Evolutionary conservation across 805 yeast genomes (phyloP), one percentile per base, ranked within the genome.

Genomic region (Teunomyces tritomae): DNA sequence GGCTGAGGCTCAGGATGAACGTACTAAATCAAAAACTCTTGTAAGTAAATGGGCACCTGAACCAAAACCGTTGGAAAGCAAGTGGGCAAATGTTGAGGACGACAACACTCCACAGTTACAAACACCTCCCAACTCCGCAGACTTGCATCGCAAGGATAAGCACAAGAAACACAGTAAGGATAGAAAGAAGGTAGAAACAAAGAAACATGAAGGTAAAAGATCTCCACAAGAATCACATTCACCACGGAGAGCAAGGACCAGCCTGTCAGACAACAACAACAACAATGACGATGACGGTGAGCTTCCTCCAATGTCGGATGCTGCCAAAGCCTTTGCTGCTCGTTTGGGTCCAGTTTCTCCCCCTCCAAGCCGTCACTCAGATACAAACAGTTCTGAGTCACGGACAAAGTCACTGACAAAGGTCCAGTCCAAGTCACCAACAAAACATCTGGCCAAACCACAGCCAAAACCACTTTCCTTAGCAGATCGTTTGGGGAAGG

Each of bases 321-420:
- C 73, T 2, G 74, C 63, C 2, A 53, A 51, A 46, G 55, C 64
- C 9, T 57, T 70, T 44, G 74, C 74, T 3, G 58, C 65, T 3
- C 58, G 73, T 6, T 37, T 37, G 40, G 28, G 29, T 11, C 40
- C 27, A 9, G 40, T 37, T 13, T 37, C 29, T 1, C 29, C 27
- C 2, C 17, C 41, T 14, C 42, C 26, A 28, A 11, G 8, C 34
- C 34, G 34, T 13, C 34, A n/a, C 4, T 13, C 17, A 9, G 17
- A 7, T 7, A n/a, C 34, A 13, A 13, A 32, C 17, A 32, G 17
- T 16, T 14, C 34, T 8, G 34, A 32, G 13, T 11, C 32, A 29
- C 14, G 32, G 32, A 8, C 32, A 29, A 32, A 32, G 9, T 4
- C 34, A n/a, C 34, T 13, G 34, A 20, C 24, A 20, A 20, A 20